Evolutionary conservation across 2,329 filamentous ascomycete species (phyloP).

Genomic region (Sclerotiophoma versabilis): DNA sequence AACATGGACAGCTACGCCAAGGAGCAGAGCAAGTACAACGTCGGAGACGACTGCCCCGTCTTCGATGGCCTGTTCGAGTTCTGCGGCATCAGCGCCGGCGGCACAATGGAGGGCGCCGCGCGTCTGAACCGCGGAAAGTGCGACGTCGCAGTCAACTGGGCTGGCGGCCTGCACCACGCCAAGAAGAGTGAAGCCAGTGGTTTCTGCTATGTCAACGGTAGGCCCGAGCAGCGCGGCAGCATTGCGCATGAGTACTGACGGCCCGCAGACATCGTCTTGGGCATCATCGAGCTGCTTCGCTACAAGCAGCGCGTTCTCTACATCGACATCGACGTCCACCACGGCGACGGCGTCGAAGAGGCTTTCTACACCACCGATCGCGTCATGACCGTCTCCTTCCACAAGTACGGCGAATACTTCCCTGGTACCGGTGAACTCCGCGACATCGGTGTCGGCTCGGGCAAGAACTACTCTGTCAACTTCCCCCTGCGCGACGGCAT

Average conservation of each 20-base stretch:
- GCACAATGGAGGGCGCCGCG: constrained; percentile 75
- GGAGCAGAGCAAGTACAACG: constrained; percentile 82
- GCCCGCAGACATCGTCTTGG: constrained; percentile 84
- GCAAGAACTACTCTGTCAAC: constrained; percentile 73
- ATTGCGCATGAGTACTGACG: constrained; percentile 37
- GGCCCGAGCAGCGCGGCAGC: background rate
- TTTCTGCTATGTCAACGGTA: constrained; percentile 92
- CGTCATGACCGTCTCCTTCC: constrained; percentile 75
- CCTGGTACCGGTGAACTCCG: constrained; percentile 73
- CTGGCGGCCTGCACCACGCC: constrained; percentile 93
- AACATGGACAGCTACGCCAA: constrained; percentile 95
- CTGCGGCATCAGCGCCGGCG: constrained; percentile 73
- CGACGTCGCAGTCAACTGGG: constrained; percentile 72
- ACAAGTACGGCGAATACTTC: constrained; percentile 77
- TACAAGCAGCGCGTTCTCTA: constrained; percentile 87
- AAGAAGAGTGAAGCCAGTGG: constrained; percentile 93
- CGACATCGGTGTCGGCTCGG: constrained; percentile 71
- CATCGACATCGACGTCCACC: constrained; percentile 93
- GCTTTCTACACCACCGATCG: constrained; percentile 75
- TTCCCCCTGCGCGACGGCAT: constrained; percentile 74
- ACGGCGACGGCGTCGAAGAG: constrained; percentile 80
- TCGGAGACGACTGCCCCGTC: constrained; percentile 69
- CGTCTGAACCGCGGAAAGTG: constrained; percentile 72
- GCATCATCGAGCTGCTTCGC: constrained; percentile 86
- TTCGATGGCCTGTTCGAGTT: constrained; percentile 76